These are phyloP conservation scores for Lepidium didymum DNA, from an alignment of 345 rosid species.

Conservation along the genomic window DNA sequence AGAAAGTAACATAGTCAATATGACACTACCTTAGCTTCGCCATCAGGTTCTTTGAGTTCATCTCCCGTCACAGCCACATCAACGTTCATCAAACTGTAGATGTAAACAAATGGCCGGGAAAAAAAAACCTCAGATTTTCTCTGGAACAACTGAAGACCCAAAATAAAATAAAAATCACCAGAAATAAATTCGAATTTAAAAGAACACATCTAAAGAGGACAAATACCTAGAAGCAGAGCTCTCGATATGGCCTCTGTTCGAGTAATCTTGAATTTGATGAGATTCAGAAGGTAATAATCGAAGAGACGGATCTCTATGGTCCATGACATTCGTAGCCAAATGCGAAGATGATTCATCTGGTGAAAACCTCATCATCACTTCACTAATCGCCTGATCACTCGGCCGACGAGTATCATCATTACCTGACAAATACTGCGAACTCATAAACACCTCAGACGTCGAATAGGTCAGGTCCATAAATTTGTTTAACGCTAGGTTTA, in stretches of 20 bases:
- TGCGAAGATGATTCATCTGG: background rate
- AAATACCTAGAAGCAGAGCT: background rate
- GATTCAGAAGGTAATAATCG: background rate
- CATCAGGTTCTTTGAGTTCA: no score
- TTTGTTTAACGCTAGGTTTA: background rate
- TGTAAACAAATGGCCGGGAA: background rate
- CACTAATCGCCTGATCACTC: background rate
- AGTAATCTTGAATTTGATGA: background rate
- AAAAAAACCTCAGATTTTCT: background rate
- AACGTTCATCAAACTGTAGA: background rate
- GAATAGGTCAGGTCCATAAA: no score
- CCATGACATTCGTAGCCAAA: background rate
- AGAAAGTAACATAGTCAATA: background rate
- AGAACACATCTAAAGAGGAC: background rate
- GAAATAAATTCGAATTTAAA: background rate
- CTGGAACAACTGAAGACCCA: background rate
- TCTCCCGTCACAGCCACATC: background rate
- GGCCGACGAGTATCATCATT: background rate
- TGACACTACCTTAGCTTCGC: background rate
- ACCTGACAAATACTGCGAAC: background rate
- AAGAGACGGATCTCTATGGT: background rate
- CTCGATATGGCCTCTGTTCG: background rate
- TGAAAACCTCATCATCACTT: background rate
- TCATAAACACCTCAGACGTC: no score
- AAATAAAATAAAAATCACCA: background rate